Evolutionary conservation across 148 eudicot species (phyloP), one percentile per base, ranked within the genome.

Genomic region (Rhododendron williamsianum): DNA sequence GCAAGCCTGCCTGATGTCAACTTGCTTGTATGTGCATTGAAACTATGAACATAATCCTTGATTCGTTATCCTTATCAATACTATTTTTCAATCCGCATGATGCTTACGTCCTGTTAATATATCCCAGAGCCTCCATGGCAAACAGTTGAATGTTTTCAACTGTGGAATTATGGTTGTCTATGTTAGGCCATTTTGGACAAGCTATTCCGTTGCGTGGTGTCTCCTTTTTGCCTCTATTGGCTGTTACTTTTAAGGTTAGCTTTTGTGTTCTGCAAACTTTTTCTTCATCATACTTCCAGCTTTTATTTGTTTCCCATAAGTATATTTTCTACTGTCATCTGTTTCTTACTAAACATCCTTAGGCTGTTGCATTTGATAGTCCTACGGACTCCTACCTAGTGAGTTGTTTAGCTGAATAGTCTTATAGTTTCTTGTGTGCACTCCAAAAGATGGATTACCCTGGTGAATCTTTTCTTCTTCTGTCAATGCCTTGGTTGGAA

Each of bases 401-500:
- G 78, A 67, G 36, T 60, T 65, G 19, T 82, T 83, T 41, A 7
- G 45, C 35, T 4, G 67, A 45, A 43, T 71, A 33, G 63, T 21
- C 15, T 69, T 63, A 65, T 15, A 23, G 73, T 45, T 30, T 33
- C 6, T 15, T 23, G 36, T 23, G 78, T 9, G 77, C 33, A 11
- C 15, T 41, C 43, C 36, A 9, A 54, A n/a, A 80, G 71, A 81
- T 82, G 69, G 8, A 52, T 30, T 72, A 56, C 56, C 63, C 27
- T 82, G 78, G 72, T 77, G 85, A 69, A 85, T 85, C 30, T 48
- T 30, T 81, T 9, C 78, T 38, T 36, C 83, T 82, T 84, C 52
- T 81, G 60, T 76, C 27, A 82, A 6, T 67, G 79, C 80, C 49
- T 78, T 23, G n/a, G 36, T 52, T 51, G 45, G 48, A 73, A 41